A percentile compares a stretch with the other conserved stretches of the same genome.
phyloP scores from a whole-genome alignment of 805 yeast species.

The Candida ascalaphidarum region DNA sequence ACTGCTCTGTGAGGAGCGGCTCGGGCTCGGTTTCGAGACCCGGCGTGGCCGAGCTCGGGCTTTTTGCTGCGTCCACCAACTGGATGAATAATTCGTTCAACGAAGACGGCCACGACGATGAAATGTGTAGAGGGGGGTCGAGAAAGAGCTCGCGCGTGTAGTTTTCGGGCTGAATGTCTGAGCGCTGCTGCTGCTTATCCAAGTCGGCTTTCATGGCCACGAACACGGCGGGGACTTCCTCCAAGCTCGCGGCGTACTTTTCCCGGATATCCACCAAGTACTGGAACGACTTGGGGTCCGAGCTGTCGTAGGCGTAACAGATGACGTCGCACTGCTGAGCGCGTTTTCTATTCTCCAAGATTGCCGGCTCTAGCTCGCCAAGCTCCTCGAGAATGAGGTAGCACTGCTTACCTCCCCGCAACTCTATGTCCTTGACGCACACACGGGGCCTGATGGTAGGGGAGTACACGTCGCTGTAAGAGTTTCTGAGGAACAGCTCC shows the following conservation, averaged over 20 bases:
- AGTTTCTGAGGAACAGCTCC: constrained; percentile 73
- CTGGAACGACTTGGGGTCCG: constrained; percentile 92
- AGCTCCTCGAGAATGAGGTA: constrained; percentile 85
- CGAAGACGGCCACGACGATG: constrained; percentile 85
- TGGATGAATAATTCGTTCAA: constrained; percentile 78
- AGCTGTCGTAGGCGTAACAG: constrained; percentile 85
- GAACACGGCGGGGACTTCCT: constrained; percentile 68
- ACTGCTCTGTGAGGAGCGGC: constrained; percentile 38
- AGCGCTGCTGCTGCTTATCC: constrained; percentile 91
- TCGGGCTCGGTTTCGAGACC: constrained; percentile 59
- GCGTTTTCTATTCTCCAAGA: constrained; percentile 59
- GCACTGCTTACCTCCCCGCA: constrained; percentile 93
- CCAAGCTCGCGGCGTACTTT: constrained; percentile 47
- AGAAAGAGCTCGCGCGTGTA: constrained; percentile 60
- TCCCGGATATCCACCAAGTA: constrained; percentile 64
- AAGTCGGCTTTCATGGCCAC: constrained; percentile 94
- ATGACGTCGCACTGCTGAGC: constrained; percentile 85
- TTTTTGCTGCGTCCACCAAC: constrained; percentile 78
- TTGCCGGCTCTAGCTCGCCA: constrained; percentile 79
- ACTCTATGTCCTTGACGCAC: constrained; percentile 87
- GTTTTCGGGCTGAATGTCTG: constrained; percentile 79
- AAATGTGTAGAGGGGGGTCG: constrained; percentile 83
- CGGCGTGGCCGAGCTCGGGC: constrained; percentile 73
- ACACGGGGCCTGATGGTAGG: constrained; percentile 78
- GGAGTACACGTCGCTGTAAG: constrained; percentile 59